These are phyloP conservation scores for Leccinum imitatum DNA, from an alignment of 768 basidiomycete species.

Conservation along the genomic window DNA sequence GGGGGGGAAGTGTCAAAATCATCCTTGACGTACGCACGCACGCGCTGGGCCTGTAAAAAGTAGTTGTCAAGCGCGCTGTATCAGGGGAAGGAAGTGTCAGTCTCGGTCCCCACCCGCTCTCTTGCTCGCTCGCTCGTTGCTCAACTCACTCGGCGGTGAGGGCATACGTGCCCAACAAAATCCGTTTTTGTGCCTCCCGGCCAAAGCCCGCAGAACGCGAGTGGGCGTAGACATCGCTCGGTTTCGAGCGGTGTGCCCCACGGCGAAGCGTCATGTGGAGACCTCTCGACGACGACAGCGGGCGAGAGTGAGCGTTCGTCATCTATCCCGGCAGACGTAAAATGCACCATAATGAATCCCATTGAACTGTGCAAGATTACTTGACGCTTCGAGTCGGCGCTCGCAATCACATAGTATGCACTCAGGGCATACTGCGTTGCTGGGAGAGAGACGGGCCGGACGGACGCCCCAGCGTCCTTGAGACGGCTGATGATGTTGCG, in stretches of 20 bases:
- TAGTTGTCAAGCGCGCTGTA: slow-evolving; percentile 87
- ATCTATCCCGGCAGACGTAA: slow-evolving; percentile 1
- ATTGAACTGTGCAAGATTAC: slow-evolving; percentile 88
- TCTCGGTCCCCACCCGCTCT: not conserved
- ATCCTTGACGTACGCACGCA: slow-evolving; percentile 65
- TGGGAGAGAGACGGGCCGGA: slow-evolving; percentile 76
- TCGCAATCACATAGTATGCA: slow-evolving; percentile 95
- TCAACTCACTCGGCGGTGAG: slow-evolving; percentile 81
- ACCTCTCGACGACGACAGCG: slow-evolving; percentile 37
- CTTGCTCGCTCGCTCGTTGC: slow-evolving; percentile 22
- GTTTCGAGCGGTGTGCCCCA: slow-evolving; percentile 45
- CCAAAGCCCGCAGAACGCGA: slow-evolving; percentile 78
- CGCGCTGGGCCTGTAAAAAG: slow-evolving; percentile 87
- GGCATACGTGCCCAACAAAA: slow-evolving; percentile 89
- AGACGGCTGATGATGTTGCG: slow-evolving; percentile 46
- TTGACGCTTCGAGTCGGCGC: slow-evolving; percentile 79
- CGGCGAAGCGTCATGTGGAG: slow-evolving; percentile 44
- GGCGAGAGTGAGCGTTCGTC: not conserved
- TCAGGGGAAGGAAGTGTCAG: not conserved
- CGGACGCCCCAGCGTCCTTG: slow-evolving; percentile 53
- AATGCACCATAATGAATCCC: slow-evolving; percentile 77
- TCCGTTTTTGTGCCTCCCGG: slow-evolving; percentile 78
- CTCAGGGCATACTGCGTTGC: slow-evolving; percentile 72
- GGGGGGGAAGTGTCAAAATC: slow-evolving; percentile 56
- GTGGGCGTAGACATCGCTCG: slow-evolving; percentile 59